These are phyloP conservation scores for Candida ficus DNA, from an alignment of 805 yeast genomes.

Conservation along the genomic window DNA sequence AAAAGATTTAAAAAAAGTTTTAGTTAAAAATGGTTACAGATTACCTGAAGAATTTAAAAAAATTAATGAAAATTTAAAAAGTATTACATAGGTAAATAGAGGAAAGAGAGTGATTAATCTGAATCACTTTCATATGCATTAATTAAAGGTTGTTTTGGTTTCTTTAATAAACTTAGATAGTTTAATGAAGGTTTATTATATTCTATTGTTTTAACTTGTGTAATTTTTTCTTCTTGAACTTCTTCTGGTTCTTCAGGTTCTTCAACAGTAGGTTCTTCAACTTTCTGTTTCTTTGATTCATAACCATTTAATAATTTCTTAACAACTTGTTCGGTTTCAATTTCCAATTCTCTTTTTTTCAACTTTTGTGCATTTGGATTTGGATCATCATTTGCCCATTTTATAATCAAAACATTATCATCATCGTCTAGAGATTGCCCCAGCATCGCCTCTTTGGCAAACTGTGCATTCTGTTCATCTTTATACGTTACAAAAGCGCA, in stretches of 20 bases:
- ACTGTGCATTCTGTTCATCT: conserved; percentile 75
- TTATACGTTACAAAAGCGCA: conserved; percentile 77
- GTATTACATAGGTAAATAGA: conserved; percentile 14
- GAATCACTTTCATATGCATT: conserved; percentile 8
- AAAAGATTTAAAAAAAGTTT: conserved; percentile 19
- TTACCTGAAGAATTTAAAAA: conserved; percentile 20
- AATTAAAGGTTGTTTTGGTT: not conserved
- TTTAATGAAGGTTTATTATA: conserved; percentile 1
- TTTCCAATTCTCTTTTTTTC: conserved; percentile 33
- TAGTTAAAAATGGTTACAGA: conserved; percentile 18
- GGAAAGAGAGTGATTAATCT: too few relatives aligned
- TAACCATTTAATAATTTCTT: conserved; percentile 33
- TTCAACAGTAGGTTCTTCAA: conserved; percentile 12
- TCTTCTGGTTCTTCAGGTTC: conserved; percentile 25
- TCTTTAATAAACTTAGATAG: conserved; percentile 2
- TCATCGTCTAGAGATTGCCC: conserved; percentile 63
- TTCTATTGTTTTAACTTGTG: not conserved
- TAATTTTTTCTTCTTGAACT: conserved; percentile 9
- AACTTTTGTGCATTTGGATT: conserved; percentile 53
- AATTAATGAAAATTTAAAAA: conserved; percentile 5
- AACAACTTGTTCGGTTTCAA: conserved; percentile 36
- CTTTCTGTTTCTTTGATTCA: conserved; percentile 18
- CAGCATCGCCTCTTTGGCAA: conserved; percentile 93
- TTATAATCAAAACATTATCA: conserved; percentile 59
- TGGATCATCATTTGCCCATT: conserved; percentile 92